Base-by-base conservation (phyloP, 352 stramenopile genomes). In the Phytophthora tubulina region DNA sequence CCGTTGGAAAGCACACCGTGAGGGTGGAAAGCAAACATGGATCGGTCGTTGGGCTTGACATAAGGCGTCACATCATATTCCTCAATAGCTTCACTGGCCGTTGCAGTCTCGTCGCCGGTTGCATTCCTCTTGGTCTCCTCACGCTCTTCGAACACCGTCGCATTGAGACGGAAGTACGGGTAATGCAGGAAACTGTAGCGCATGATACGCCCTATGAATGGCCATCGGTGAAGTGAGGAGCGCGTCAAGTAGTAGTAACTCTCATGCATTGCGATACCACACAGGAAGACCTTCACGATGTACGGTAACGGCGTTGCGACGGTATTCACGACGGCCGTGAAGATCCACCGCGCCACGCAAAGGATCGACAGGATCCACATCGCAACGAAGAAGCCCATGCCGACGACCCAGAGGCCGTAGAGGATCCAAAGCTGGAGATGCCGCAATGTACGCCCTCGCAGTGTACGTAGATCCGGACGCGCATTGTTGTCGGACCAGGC, bases 1-100 rank as follows among this genome's bases (percentile, higher is more conserved):
- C 82, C 84, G 54, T 75, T 81, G 10, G 79, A 81, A 14, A 91
- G 62, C 17, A 90, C 75, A 31, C 86, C 86, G 48, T 92, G 86
- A 39, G 86, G 86, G 50, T 94, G 84, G 71, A 90, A 92, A 21
- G 78, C 80, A 31, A 76, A 79, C 42, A 79, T 48, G 8, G 61
- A 57, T 4, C 53, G 52, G 38, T 69, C 62, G 38, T 73, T 57
- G 0, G 48, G 55, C 35, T 57, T 51, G 27, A 75, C 50, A 9
- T 61, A 63, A 0, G 56, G 33, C 7, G 33, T 58, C n/a, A 21
- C 2, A 32, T 63, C 48, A n/a, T 63, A 63, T 15, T 64, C 38
- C 31, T 64, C 59, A 39, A 66, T 41, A 89, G 10, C 78, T 76
- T 50, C 78, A 72, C 42, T 86, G 90, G 17, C 91, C 66, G 97